Conservation (phyloP, 768 basidiomycete genomes). For the Collybia nuda region DNA sequence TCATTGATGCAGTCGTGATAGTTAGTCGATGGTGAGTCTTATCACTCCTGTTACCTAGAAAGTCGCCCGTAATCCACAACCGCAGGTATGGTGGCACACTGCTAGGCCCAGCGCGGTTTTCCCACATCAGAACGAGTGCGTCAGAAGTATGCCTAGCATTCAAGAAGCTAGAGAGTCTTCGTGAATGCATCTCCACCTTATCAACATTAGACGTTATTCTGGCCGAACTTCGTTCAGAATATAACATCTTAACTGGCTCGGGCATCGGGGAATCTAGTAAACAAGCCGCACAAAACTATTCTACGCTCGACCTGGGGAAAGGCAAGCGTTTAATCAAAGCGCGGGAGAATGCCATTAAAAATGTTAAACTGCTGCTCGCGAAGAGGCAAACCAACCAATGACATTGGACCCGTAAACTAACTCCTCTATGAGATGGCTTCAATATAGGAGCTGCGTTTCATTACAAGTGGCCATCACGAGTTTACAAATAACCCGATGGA, state of each 20-base stretch:
- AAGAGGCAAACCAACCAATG: slow-evolving; percentile 23
- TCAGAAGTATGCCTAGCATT: slow-evolving; percentile 72
- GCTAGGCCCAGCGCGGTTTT: slow-evolving; percentile 74
- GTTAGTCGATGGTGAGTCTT: slow-evolving; percentile 70
- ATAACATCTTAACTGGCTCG: slow-evolving; percentile 14
- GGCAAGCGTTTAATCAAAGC: slow-evolving; percentile 68
- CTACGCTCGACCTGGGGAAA: slow-evolving; percentile 56
- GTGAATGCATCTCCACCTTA: slow-evolving; percentile 57
- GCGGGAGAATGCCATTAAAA: slow-evolving; percentile 65
- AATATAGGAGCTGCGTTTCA: too few relatives aligned
- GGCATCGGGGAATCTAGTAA: too few relatives aligned
- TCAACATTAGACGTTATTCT: slow-evolving; percentile 62
- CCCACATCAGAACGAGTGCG: slow-evolving; percentile 76
- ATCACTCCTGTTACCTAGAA: not conserved
- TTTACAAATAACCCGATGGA: too few relatives aligned
- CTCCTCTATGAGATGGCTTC: too few relatives aligned
- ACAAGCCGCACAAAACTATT: slow-evolving; percentile 41
- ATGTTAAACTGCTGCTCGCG: slow-evolving; percentile 54
- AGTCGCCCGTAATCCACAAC: not conserved
- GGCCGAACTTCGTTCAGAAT: slow-evolving; percentile 50
- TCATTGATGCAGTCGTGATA: slow-evolving; percentile 77
- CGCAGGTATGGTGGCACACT: slow-evolving; percentile 79
- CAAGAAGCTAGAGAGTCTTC: slow-evolving; percentile 66
- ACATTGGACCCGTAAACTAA: too few relatives aligned
- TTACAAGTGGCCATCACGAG: too few relatives aligned